Base-by-base conservation (phyloP, 306 rosid species). In the Dalbergia cochinchinensis region DNA sequence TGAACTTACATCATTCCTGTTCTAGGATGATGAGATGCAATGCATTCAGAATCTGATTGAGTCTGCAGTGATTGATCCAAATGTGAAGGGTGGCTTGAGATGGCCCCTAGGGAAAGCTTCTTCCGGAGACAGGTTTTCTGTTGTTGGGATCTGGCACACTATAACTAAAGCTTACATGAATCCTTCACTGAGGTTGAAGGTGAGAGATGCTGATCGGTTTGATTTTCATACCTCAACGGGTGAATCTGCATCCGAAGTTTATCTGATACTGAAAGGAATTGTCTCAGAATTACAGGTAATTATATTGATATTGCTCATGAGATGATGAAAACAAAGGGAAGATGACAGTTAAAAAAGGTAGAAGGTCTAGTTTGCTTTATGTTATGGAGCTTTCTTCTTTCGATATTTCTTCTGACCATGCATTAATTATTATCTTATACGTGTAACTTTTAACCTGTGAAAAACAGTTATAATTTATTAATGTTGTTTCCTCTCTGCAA, bases 41-140 rank as follows among this genome's bases (percentile, higher is more conserved):
- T 71, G 74, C 80, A 79, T 88, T 48, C 48, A 39, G 78, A 80
- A 70, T 18, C 82, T 90, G 83, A 53, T 90, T 31, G 76, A 69
- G 39, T 78, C 83, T 62, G 92, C 94, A 5, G 65, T 86, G 73
- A 65, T 83, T 15, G 90, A 90, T 84, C 45, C 83, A 50, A 71
- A 81, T 69, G 90, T 86, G 80, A 86, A 78, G 85, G 92, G 94
- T 76, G 89, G 94, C 55, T 83, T 90, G 86, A 88, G 89, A 79
- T 90, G 94, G 94, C 65, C 89, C 14, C 15, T 83, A 31, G 92
- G 89, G n/a, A 83, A 86, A 74, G 33, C 85, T 3, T 39, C 72
- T 79, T 85, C 80, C 35, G 85, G 87, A 47, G 80, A 74, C 63
- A 76, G 84, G 58, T 88, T 78, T 86, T 63, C 44, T 55, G 89